These are phyloP conservation scores for Saccharomyces hybrid DNA, from an alignment of 1,139 yeast species.

Conservation along the genomic window DNA sequence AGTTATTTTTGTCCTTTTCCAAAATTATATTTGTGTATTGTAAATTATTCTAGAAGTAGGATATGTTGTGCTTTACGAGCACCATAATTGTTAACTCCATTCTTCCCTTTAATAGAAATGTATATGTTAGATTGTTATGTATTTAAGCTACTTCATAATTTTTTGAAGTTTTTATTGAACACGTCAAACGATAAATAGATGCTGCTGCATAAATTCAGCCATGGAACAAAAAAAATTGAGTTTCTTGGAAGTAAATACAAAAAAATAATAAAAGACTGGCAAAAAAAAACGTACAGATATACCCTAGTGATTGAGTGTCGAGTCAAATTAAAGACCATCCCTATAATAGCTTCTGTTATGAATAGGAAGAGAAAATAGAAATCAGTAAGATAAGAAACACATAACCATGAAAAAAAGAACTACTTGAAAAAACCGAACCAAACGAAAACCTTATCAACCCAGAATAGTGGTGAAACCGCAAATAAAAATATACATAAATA, in stretches of 20 bases:
- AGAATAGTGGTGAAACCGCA: not conserved
- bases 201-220: not conserved
- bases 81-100: constrained; percentile 14
- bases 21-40: not conserved
- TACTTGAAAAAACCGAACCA: not conserved
- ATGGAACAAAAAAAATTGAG: not conserved
- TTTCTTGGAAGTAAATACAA: not conserved
- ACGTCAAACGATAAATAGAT: constrained; percentile 13
- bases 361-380: not conserved
- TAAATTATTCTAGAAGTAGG: not conserved
- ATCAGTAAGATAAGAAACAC: not conserved
- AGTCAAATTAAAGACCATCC: constrained; percentile 2
- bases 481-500: not conserved
- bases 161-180: constrained; percentile 16
- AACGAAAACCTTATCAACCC: not conserved
- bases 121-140: not conserved
- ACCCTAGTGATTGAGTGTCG: not conserved
- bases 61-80: not conserved
- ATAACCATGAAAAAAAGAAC: not conserved
- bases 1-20: not conserved
- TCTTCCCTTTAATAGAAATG: not conserved
- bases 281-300: too few species aligned
- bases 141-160: not conserved
- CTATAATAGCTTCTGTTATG: not conserved
- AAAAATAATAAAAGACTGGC: not conserved